Evolutionary conservation across 306 rosid genomes (phyloP).

Genomic region (Malus fusca): DNA sequence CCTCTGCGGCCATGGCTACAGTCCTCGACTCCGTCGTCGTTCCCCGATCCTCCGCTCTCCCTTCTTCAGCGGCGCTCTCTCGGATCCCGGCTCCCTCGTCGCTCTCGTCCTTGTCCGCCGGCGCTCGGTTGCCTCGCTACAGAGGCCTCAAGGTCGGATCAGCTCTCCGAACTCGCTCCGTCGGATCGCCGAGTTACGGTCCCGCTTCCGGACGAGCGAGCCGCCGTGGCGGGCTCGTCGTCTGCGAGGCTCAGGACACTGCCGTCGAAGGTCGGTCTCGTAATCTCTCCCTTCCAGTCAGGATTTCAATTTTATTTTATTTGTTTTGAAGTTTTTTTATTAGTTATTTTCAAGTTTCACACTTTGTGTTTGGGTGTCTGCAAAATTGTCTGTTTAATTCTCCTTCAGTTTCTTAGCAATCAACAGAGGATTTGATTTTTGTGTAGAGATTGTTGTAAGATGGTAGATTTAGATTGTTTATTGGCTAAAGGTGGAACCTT

Average conservation of each 20-base stretch:
- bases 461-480: neutral
- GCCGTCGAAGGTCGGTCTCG: conserved; percentile 54
- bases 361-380: neutral
- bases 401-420: neutral
- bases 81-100: conserved; percentile 35
- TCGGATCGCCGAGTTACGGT: conserved; percentile 13
- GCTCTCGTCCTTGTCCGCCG: conserved; percentile 25
- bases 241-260: conserved; percentile 70
- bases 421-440: neutral
- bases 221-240: conserved; percentile 37
- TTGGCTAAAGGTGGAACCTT: neutral
- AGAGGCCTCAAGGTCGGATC: conserved; percentile 50
- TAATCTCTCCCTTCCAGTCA: neutral
- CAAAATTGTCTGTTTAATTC: neutral
- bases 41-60: conserved; percentile 40
- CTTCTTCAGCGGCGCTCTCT: conserved; percentile 24
- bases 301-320: neutral
- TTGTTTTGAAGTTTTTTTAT: neutral
- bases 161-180: conserved; percentile 10
- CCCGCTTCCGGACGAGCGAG: conserved; percentile 18
- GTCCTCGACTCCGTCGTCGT: conserved; percentile 47
- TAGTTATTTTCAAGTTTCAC: neutral
- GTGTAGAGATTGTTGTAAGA: neutral
- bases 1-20: conserved; percentile 65
- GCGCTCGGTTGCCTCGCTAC: conserved; percentile 32